Conservation (phyloP, 495 filamentous ascomycete species). For the Ascodesmis nigricans region DNA sequence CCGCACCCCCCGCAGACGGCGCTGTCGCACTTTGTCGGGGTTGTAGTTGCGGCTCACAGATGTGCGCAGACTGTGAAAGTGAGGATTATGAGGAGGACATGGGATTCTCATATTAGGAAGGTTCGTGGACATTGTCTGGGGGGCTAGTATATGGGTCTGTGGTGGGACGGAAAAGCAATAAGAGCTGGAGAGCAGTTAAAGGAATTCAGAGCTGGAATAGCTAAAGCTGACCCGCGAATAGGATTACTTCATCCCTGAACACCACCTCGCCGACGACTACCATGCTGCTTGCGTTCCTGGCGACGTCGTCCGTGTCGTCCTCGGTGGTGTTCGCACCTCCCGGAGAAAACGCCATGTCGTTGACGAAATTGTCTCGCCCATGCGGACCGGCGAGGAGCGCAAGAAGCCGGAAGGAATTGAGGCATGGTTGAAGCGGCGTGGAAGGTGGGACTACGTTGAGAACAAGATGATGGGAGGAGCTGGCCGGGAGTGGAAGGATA, state of each 20-base stretch:
- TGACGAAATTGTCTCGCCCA: neutral
- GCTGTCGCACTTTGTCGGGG: no score
- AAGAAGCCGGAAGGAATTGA: slow-evolving; percentile 1
- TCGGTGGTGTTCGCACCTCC: neutral
- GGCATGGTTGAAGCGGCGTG: slow-evolving; percentile 1
- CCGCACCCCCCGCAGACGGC: no score
- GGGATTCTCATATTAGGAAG: slow-evolving; percentile 2
- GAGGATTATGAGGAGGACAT: slow-evolving; percentile 1
- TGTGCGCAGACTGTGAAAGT: slow-evolving; percentile 3
- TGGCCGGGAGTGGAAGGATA: no score
- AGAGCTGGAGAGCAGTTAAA: neutral
- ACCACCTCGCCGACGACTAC: slow-evolving; percentile 5
- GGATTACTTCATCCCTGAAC: slow-evolving; percentile 2
- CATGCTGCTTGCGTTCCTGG: slow-evolving; percentile 2
- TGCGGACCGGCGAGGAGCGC: slow-evolving; percentile 2
- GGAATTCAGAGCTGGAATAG: neutral
- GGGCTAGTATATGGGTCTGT: neutral
- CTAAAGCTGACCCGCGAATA: neutral
- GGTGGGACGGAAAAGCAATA: neutral
- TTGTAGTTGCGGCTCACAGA: neutral
- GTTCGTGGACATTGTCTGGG: neutral
- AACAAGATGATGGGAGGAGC: no score
- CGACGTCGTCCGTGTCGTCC: slow-evolving; percentile 5
- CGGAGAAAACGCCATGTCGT: slow-evolving; percentile 2
- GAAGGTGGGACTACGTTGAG: no score